A percentile compares a stretch with the other conserved stretches of the same genome.
Evolutionary conservation across 441 rosid species (phyloP).

Genomic region (Syzygium malaccense): DNA sequence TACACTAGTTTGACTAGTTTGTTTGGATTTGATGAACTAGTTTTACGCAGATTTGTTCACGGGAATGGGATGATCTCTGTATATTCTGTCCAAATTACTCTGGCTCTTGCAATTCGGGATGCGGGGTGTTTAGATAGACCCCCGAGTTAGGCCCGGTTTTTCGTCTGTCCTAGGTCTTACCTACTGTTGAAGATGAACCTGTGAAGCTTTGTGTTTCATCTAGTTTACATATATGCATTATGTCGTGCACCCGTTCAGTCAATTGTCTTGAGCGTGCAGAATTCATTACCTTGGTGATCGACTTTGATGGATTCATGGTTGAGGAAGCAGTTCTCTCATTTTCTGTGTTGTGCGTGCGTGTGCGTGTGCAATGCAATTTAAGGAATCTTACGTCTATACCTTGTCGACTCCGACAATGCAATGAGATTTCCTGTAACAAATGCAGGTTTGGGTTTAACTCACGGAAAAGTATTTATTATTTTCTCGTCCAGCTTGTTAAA

Average conservation of each 20-base stretch:
- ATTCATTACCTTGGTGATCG: not conserved
- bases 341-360: not conserved
- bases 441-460: not conserved
- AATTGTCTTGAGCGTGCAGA: not conserved
- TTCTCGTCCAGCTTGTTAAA: not conserved
- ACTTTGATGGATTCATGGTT: not conserved
- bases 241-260: not conserved
- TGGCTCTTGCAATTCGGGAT: not conserved
- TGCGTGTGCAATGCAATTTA: not conserved
- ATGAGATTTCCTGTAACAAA: not conserved
- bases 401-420: not conserved
- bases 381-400: not conserved
- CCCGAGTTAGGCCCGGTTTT: not conserved
- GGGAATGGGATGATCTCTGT: not conserved
- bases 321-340: not conserved
- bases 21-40: not conserved
- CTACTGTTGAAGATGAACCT: not conserved
- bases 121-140: not conserved
- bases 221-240: not conserved
- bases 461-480: not conserved
- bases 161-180: not conserved
- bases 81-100: not conserved
- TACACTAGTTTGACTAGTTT: not conserved
- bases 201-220: not conserved
- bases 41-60: not conserved